Conservation (phyloP, 2,329 filamentous ascomycete species). For the Stemphylium lycopersici region DNA sequence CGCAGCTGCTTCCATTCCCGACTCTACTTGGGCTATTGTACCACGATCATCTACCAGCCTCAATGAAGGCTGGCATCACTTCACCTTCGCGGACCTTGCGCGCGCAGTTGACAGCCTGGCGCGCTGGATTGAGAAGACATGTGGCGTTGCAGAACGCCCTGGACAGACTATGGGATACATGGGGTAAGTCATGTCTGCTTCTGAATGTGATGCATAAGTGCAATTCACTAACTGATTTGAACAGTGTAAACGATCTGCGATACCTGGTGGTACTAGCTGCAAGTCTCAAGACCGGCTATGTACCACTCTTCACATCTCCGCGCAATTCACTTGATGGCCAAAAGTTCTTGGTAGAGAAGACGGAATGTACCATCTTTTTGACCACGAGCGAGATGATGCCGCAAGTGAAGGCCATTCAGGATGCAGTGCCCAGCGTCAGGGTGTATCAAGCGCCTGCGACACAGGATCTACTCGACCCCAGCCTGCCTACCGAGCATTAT, state of each 20-base stretch:
- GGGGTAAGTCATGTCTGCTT: neutral
- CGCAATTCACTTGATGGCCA: conserved; percentile 2
- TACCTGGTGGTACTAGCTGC: conserved; percentile 5
- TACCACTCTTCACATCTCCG: conserved; percentile 5
- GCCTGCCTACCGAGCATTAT: neutral
- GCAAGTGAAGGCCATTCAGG: neutral
- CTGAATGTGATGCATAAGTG: too few relatives aligned
- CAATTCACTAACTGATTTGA: neutral
- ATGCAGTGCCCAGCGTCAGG: neutral
- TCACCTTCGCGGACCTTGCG: neutral
- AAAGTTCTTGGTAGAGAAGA: neutral
- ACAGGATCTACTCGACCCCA: neutral
- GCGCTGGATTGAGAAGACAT: neutral
- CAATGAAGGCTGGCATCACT: neutral
- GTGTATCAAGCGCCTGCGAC: neutral
- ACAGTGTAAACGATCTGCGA: conserved; percentile 1
- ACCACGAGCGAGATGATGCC: neutral
- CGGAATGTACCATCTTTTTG: neutral
- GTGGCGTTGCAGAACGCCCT: neutral
- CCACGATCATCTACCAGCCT: neutral
- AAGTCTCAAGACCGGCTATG: conserved; percentile 2
- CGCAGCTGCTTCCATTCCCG: neutral
- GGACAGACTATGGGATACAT: conserved; percentile 5
- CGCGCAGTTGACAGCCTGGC: conserved; percentile 1
- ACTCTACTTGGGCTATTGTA: conserved; percentile 1